A percentile compares a stretch with the other conserved stretches of the same genome.
These are phyloP conservation scores for Saccharomyces paradoxus DNA, from an alignment of 805 yeast genomes.

Conservation along the genomic window DNA sequence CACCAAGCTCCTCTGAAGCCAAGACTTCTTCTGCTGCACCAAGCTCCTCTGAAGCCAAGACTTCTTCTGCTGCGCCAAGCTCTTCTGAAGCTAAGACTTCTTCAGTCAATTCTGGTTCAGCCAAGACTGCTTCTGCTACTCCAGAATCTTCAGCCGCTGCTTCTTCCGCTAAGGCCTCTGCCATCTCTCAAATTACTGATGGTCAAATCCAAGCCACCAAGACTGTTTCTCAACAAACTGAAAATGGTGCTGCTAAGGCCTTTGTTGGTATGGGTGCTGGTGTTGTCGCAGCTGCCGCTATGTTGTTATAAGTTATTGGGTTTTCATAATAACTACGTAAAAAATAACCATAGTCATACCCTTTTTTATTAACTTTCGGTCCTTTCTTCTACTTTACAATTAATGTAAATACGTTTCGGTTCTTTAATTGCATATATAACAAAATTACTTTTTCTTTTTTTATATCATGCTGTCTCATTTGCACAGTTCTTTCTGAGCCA, in stretches of 20 bases:
- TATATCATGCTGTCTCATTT: background rate
- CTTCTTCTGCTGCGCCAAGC: background rate
- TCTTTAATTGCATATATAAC: background rate
- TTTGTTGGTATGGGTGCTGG: constrained; percentile 8
- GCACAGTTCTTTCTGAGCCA: background rate
- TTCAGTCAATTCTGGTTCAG: background rate
- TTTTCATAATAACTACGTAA: background rate
- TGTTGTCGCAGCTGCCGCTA: constrained; percentile 11
- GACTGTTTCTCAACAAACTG: background rate
- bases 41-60: background rate
- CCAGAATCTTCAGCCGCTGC: background rate
- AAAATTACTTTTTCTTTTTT: background rate
- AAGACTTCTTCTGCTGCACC: constrained; percentile 7
- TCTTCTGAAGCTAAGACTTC: background rate
- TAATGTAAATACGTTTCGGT: background rate
- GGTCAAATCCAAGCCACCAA: constrained; percentile 1
- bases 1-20: constrained; percentile 7
- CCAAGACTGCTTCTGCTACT: background rate
- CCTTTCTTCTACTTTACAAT: background rate
- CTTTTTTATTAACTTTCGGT: background rate
- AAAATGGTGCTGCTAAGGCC: constrained; percentile 1
- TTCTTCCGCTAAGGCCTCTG: constrained; percentile 4
- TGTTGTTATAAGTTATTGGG: background rate
- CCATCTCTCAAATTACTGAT: constrained; percentile 2
- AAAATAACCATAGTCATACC: background rate